These are phyloP conservation scores for Trichoderma reesei DNA, from an alignment of 495 filamentous ascomycete genomes.

Conservation along the genomic window DNA sequence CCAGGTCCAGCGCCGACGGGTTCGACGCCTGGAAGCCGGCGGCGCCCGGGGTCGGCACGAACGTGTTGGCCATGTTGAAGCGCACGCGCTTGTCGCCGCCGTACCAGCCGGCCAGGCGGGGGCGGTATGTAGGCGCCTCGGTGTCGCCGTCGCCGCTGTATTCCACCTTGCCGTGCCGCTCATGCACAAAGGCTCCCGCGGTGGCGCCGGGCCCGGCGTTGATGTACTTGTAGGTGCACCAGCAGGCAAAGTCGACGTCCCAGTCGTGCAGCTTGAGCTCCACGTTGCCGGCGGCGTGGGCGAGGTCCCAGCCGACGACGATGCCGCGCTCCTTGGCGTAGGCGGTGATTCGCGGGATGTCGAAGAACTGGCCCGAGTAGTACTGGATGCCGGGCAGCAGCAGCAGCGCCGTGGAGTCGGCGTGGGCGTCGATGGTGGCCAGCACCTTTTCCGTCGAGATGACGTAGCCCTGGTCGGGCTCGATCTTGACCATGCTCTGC, in stretches of 20 bases:
- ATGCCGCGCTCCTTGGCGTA: slow-evolving; percentile 69
- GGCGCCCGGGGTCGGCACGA: slow-evolving; percentile 61
- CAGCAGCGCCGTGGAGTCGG: slow-evolving; percentile 63
- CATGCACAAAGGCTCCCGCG: slow-evolving; percentile 80
- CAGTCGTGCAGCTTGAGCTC: slow-evolving; percentile 75
- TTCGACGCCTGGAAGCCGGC: slow-evolving; percentile 64
- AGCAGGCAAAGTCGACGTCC: slow-evolving; percentile 93
- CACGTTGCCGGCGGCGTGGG: slow-evolving; percentile 90
- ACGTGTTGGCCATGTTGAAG: slow-evolving; percentile 71
- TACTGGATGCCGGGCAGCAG: slow-evolving; percentile 89
- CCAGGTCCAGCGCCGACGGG: slow-evolving; percentile 55
- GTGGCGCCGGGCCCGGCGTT: slow-evolving; percentile 86
- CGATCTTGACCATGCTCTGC: slow-evolving; percentile 66
- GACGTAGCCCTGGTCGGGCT: slow-evolving; percentile 37
- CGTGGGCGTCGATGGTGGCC: slow-evolving; percentile 65
- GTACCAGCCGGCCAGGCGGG: slow-evolving; percentile 82
- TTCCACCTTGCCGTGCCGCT: slow-evolving; percentile 50
- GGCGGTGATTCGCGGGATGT: slow-evolving; percentile 75
- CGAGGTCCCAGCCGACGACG: slow-evolving; percentile 86
- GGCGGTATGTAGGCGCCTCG: slow-evolving; percentile 30
- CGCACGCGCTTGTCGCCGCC: slow-evolving; percentile 65
- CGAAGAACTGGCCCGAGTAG: slow-evolving; percentile 87
- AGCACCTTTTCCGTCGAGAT: slow-evolving; percentile 67
- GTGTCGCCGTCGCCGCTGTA: slow-evolving; percentile 18
- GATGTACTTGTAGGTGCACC: slow-evolving; percentile 97